phyloP scores from a whole-genome alignment of 257 asterid genomes.

The Petunia secreta region DNA sequence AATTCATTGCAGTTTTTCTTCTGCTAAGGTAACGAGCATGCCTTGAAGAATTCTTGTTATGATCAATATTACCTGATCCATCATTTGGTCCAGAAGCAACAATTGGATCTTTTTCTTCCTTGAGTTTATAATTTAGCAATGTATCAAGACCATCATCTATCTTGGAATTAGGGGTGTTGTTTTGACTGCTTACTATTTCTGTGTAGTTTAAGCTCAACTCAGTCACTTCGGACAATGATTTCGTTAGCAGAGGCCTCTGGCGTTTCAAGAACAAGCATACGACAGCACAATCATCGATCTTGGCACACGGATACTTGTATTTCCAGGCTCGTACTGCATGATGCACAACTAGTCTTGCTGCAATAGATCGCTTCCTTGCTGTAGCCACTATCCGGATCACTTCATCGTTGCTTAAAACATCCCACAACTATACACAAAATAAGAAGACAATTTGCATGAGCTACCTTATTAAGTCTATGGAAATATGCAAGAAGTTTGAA shows the following conservation, averaged over 20 bases:
- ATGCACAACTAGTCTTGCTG: constrained; percentile 66
- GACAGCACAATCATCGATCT: constrained; percentile 78
- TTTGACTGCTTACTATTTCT: constrained; percentile 42
- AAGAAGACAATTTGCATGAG: no score
- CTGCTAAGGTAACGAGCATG: constrained; percentile 22
- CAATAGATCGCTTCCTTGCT: constrained; percentile 58
- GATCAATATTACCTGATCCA: background rate
- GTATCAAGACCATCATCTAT: constrained; percentile 83
- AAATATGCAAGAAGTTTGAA: background rate
- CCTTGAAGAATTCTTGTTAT: constrained; percentile 17
- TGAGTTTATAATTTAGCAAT: constrained; percentile 49
- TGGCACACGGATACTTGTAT: constrained; percentile 65
- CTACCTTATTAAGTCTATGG: no score
- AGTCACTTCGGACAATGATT: constrained; percentile 52
- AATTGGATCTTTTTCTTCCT: constrained; percentile 32
- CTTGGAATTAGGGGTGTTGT: constrained; percentile 36
- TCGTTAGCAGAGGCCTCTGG: constrained; percentile 47
- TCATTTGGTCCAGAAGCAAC: constrained; percentile 4
- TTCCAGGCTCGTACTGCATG: constrained; percentile 72
- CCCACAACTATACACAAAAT: constrained; percentile 67
- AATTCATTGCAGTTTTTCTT: constrained; percentile 18
- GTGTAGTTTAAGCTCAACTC: constrained; percentile 50
- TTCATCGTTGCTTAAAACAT: constrained; percentile 72
- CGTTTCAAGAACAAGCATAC: constrained; percentile 72
- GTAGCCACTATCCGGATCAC: constrained; percentile 68